Percentiles rank a stretch among this genome's conserved stretches.
Conservation (phyloP, 2,329 filamentous ascomycete species). For the Pseudogymnoascus sp. region DNA sequence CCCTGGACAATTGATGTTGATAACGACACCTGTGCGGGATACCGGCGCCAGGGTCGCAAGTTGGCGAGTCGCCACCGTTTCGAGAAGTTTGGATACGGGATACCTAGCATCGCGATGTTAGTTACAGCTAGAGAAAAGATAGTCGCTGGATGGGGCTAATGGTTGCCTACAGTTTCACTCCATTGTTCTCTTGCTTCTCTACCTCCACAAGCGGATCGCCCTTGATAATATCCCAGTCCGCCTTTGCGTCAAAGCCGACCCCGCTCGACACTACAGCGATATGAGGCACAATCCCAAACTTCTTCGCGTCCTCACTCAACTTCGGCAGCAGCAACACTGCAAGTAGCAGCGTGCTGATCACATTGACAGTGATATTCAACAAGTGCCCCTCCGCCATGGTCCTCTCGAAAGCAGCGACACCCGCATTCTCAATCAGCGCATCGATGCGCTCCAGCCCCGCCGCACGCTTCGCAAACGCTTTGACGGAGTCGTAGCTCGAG, state of each 20-base stretch:
- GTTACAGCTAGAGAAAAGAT: neutral
- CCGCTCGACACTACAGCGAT: conserved; percentile 18
- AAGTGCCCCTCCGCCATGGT: conserved; percentile 31
- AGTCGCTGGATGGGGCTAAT: neutral
- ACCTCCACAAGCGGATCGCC: conserved; percentile 21
- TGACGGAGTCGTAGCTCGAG: conserved; percentile 15
- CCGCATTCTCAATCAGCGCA: conserved; percentile 18
- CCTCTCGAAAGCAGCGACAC: conserved; percentile 12
- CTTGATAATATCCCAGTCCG: conserved; percentile 19
- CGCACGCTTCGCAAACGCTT: conserved; percentile 14
- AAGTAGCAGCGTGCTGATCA: conserved; percentile 40
- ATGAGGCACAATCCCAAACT: conserved; percentile 19
- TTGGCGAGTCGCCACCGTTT: conserved; percentile 20
- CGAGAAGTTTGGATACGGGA: conserved; percentile 26
- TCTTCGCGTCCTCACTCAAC: conserved; percentile 25
- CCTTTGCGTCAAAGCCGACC: conserved; percentile 15
- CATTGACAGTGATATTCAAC: conserved; percentile 38
- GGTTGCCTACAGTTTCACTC: conserved; percentile 13
- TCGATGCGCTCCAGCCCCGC: conserved; percentile 14
- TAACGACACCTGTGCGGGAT: conserved; percentile 23
- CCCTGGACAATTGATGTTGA: conserved; percentile 27
- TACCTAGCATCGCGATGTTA: conserved; percentile 20
- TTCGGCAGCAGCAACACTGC: conserved; percentile 37
- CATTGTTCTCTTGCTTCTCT: conserved; percentile 15
- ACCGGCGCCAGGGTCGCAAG: conserved; percentile 21